Evolutionary conservation across 768 basidiomycete species (phyloP).

Genomic region (Suillus decipiens): DNA sequence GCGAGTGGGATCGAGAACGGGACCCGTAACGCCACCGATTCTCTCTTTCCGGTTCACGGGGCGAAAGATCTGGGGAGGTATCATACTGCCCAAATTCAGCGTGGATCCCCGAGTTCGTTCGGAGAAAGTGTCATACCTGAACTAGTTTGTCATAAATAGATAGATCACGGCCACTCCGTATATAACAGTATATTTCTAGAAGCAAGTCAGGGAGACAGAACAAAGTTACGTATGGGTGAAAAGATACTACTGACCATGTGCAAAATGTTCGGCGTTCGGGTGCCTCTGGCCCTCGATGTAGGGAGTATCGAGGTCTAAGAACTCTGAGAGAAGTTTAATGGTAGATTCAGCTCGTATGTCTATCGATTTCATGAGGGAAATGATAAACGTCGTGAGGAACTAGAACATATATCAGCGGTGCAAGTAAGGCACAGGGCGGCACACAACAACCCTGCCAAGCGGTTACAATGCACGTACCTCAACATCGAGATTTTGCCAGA

Average conservation of each 20-base stretch:
- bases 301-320: conserved; percentile 75
- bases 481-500: conserved; percentile 89
- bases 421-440: conserved; percentile 13
- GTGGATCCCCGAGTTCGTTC: conserved; percentile 14
- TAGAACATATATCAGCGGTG: conserved; percentile 34
- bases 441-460: background rate
- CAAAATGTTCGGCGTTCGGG: conserved; percentile 88
- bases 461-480: conserved; percentile 53
- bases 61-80: conserved; percentile 43
- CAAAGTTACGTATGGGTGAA: background rate
- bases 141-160: conserved; percentile 77
- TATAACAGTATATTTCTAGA: conserved; percentile 84
- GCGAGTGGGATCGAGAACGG: conserved; percentile 26
- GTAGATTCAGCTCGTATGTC: conserved; percentile 92
- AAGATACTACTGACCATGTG: conserved; percentile 66
- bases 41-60: conserved; percentile 25
- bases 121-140: conserved; percentile 53
- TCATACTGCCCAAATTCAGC: conserved; percentile 53
- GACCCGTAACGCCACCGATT: conserved; percentile 30
- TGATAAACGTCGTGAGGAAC: conserved; percentile 88
- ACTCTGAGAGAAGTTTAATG: conserved; percentile 81
- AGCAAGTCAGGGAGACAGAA: conserved; percentile 11
- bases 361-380: conserved; percentile 89
- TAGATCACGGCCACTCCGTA: conserved; percentile 85
- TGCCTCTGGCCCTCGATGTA: conserved; percentile 58